Evolutionary conservation across 1,284 basidiomycete species (phyloP).

Genomic region (Microbotryum saponariae): DNA sequence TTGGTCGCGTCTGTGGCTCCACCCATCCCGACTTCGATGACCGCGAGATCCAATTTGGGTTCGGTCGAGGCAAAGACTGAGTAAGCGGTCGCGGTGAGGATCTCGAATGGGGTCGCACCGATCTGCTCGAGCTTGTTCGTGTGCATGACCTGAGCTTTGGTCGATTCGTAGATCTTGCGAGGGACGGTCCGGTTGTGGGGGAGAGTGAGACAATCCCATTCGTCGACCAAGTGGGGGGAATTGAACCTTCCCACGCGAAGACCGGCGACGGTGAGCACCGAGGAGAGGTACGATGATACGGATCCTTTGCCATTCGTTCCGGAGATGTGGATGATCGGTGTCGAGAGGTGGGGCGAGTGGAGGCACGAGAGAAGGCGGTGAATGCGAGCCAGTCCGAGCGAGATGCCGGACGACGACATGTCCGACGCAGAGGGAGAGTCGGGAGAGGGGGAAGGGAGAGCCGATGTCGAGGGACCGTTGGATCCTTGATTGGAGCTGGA

Average conservation of each 20-base stretch:
- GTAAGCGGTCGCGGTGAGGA: slow-evolving; percentile 71
- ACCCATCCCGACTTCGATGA: slow-evolving; percentile 93
- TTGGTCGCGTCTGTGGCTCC: slow-evolving; percentile 91
- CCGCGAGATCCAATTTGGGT: slow-evolving; percentile 60
- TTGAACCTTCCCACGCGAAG: slow-evolving; percentile 77
- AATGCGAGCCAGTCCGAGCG: slow-evolving; percentile 69
- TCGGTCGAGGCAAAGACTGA: slow-evolving; percentile 57
- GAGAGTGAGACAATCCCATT: slow-evolving; percentile 70
- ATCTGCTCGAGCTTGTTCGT: slow-evolving; percentile 34
- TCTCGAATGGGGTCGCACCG: slow-evolving; percentile 65
- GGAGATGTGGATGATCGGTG: slow-evolving; percentile 84
- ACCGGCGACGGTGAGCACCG: slow-evolving; percentile 56
- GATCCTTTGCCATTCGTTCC: slow-evolving; percentile 98
- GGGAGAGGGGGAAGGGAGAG: too few relatives aligned
- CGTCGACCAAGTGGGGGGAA: slow-evolving; percentile 77
- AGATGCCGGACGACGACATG: slow-evolving; percentile 47
- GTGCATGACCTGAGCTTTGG: slow-evolving; percentile 49
- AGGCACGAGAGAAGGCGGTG: slow-evolving; percentile 53
- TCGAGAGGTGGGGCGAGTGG: slow-evolving; percentile 51
- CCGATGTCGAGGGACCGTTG: too few relatives aligned
- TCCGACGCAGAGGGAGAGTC: too few relatives aligned
- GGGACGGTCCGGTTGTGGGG: slow-evolving; percentile 40
- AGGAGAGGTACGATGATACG: slow-evolving; percentile 73
- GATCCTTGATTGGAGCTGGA: too few relatives aligned
- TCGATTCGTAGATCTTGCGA: slow-evolving; percentile 46